Percentiles rank a stretch among this genome's conserved stretches.
phyloP scores from a whole-genome alignment of 805 yeast species.

The Candida cerambycidarum region DNA sequence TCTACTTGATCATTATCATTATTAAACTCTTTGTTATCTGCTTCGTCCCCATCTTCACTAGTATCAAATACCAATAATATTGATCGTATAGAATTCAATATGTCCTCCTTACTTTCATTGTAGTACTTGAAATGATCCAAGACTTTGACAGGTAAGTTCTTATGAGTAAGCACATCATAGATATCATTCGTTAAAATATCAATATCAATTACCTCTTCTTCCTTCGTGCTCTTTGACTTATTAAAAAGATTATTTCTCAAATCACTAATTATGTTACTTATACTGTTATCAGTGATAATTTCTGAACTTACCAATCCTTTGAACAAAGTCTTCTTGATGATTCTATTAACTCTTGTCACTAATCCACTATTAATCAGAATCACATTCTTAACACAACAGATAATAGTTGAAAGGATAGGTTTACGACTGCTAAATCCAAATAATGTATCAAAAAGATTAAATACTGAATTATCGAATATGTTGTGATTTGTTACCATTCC shows the following conservation, averaged over 20 bases:
- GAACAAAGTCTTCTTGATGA: slow-evolving; percentile 11
- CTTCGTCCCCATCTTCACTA: not conserved
- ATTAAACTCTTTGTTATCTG: too few relatives aligned
- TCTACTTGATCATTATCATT: too few relatives aligned
- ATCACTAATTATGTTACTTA: slow-evolving; percentile 7
- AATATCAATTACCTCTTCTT: slow-evolving; percentile 12
- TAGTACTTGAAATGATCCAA: slow-evolving; percentile 12
- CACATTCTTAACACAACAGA: slow-evolving; percentile 3
- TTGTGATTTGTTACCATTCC: slow-evolving; percentile 5
- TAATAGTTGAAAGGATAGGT: slow-evolving; percentile 11
- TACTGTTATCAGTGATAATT: slow-evolving; percentile 13
- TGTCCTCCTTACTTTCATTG: slow-evolving; percentile 19
- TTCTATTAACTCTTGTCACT: slow-evolving; percentile 12
- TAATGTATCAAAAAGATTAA: slow-evolving; percentile 12
- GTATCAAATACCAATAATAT: slow-evolving; percentile 11
- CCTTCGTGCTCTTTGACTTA: slow-evolving; percentile 10
- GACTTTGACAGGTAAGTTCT: slow-evolving; percentile 8
- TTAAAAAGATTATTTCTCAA: slow-evolving; percentile 10
- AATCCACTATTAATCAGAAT: slow-evolving; percentile 6
- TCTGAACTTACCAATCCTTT: slow-evolving; percentile 12
- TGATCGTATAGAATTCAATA: slow-evolving; percentile 15
- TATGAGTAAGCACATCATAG: slow-evolving; percentile 13
- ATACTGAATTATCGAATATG: slow-evolving; percentile 10
- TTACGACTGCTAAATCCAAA: slow-evolving; percentile 14
- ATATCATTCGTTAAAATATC: slow-evolving; percentile 19